phyloP scores from a whole-genome alignment of 2,329 filamentous ascomycete species.

The Penicillium carneum region DNA sequence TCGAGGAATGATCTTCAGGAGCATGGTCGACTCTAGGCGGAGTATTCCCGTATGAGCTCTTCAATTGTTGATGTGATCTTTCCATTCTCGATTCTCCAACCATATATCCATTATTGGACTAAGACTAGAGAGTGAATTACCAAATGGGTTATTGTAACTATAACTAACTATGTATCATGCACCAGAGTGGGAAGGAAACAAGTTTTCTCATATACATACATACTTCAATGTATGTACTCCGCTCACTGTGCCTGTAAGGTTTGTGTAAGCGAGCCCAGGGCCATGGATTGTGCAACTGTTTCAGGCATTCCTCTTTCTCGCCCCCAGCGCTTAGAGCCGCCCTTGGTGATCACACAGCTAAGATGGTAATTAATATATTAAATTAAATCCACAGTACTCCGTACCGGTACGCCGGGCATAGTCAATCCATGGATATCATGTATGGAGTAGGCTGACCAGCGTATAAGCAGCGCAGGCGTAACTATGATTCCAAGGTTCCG shows the following conservation, averaged over 20 bases:
- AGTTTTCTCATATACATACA: constrained; percentile 6
- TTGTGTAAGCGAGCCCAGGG: constrained; percentile 32
- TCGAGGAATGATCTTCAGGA: constrained; percentile 22
- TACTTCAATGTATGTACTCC: background rate
- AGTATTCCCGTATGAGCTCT: background rate
- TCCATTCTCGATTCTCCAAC: background rate
- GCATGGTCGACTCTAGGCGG: constrained; percentile 13
- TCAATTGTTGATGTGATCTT: background rate
- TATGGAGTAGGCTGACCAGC: background rate
- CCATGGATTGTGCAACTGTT: constrained; percentile 10
- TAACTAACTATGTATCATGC: background rate
- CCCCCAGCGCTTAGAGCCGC: constrained; percentile 33
- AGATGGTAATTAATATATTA: constrained; percentile 5
- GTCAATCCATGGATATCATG: background rate
- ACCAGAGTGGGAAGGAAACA: background rate
- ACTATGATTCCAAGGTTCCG: constrained; percentile 12
- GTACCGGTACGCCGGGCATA: background rate
- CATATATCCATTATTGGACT: background rate
- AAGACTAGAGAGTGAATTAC: background rate
- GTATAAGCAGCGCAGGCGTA: constrained; percentile 2
- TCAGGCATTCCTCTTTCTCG: constrained; percentile 18
- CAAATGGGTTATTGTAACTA: background rate
- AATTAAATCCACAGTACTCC: background rate
- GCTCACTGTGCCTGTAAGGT: constrained; percentile 18
- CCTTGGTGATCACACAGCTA: background rate